Conservation (phyloP, 768 basidiomycete genomes). For the Boletus edulis region DNA sequence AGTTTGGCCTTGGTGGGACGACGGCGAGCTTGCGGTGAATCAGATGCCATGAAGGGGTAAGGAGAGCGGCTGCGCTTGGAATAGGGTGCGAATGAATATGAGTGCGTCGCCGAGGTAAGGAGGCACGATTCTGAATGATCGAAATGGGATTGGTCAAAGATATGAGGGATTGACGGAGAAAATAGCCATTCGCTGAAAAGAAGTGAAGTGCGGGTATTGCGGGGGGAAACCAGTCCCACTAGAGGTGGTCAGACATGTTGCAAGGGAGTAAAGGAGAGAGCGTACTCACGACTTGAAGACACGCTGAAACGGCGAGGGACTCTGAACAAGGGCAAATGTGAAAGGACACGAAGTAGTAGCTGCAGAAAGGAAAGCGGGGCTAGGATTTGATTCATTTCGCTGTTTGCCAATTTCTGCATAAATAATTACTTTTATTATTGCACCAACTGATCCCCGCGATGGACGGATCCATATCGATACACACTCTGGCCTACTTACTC, state of each 20-base stretch:
- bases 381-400: background rate
- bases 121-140: constrained; percentile 11
- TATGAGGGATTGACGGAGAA: background rate
- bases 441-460: too few relatives aligned
- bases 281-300: constrained; percentile 8
- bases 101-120: background rate
- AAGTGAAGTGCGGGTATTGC: constrained; percentile 5
- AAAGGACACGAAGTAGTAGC: background rate
- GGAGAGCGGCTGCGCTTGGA: constrained; percentile 11
- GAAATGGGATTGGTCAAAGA: constrained; percentile 13
- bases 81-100: background rate
- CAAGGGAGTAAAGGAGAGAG: too few relatives aligned
- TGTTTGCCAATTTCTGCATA: background rate
- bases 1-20: constrained; percentile 26
- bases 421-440: too few relatives aligned
- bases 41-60: constrained; percentile 20
- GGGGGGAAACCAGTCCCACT: constrained; percentile 21
- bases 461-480: too few relatives aligned
- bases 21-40: constrained; percentile 22
- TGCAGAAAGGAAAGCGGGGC: constrained; percentile 1
- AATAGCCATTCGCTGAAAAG: constrained; percentile 13
- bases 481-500: too few relatives aligned
- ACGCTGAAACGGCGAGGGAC: constrained; percentile 6
- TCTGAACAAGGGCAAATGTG: background rate
- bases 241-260: background rate